Percentiles rank a stretch among this genome's conserved stretches.
Conservation (phyloP, 139 green algal genomes). For the Volvox africanus region DNA sequence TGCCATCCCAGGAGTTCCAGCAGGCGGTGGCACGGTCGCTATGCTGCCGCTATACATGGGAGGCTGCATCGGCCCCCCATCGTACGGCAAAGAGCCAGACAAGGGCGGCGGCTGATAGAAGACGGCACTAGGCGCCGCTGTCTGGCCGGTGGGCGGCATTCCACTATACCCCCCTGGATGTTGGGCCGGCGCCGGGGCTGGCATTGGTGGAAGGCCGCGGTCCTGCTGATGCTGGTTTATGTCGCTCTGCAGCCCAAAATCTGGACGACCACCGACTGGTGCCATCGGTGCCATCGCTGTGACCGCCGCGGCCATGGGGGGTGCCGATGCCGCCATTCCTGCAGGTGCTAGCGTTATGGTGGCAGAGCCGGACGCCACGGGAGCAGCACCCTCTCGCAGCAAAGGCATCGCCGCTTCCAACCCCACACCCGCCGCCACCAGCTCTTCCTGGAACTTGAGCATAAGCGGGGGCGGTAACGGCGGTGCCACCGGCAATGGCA, state of each 20-base stretch:
- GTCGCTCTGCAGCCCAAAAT: background rate
- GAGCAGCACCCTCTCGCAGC: background rate
- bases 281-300: background rate
- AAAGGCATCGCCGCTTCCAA: constrained; percentile 20
- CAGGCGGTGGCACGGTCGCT: background rate
- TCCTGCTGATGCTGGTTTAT: constrained; percentile 5
- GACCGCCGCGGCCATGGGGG: background rate
- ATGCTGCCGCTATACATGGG: background rate
- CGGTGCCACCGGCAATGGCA: constrained; percentile 21
- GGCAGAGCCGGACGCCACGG: background rate
- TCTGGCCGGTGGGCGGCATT: background rate
- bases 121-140: background rate
- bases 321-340: background rate
- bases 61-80: too few species aligned
- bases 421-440: constrained; percentile 30
- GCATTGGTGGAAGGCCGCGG: background rate
- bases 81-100: background rate
- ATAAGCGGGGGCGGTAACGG: constrained; percentile 42
- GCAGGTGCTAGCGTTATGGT: background rate
- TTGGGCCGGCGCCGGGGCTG: background rate
- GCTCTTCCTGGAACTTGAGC: constrained; percentile 15
- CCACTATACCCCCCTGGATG: background rate
- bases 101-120: background rate
- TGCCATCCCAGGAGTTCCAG: constrained; percentile 13
- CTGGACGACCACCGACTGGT: background rate